Conservation (phyloP, 2,329 filamentous ascomycete genomes). For the Alternaria ethzedia region DNA sequence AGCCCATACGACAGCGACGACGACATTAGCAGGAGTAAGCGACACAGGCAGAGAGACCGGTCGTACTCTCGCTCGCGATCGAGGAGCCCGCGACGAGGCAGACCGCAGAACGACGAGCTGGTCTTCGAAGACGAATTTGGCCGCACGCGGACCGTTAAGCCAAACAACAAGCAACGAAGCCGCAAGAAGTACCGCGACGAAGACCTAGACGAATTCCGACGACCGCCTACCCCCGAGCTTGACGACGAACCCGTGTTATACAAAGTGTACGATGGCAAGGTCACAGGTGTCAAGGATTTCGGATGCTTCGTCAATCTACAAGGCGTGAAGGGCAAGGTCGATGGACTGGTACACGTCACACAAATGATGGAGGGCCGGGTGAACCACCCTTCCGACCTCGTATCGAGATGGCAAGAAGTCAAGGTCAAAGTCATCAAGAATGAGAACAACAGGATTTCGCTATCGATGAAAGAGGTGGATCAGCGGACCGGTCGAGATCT, state of each 20-base stretch:
- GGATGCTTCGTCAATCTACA: slow-evolving; percentile 93
- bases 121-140: slow-evolving; percentile 68
- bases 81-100: slow-evolving; percentile 51
- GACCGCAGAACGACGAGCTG: slow-evolving; percentile 57
- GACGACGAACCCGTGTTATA: slow-evolving; percentile 81
- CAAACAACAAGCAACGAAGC: slow-evolving; percentile 52
- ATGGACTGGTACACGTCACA: slow-evolving; percentile 93
- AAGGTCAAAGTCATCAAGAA: slow-evolving; percentile 93
- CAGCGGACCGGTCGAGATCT: slow-evolving; percentile 86
- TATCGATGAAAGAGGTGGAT: slow-evolving; percentile 98
- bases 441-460: slow-evolving; percentile 78
- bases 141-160: slow-evolving; percentile 49
- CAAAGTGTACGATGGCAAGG: slow-evolving; percentile 89
- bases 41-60: slow-evolving; percentile 53
- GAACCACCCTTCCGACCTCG: slow-evolving; percentile 87
- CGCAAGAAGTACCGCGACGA: slow-evolving; percentile 44
- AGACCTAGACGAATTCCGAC: slow-evolving; percentile 67
- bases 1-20: slow-evolving; percentile 59
- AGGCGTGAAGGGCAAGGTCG: slow-evolving; percentile 84
- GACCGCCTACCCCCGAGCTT: slow-evolving; percentile 72
- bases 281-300: slow-evolving; percentile 94
- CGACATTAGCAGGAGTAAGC: slow-evolving; percentile 53
- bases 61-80: slow-evolving; percentile 63
- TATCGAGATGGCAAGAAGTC: slow-evolving; percentile 80
- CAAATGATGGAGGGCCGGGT: slow-evolving; percentile 86